phyloP scores from a whole-genome alignment of 345 rosid genomes.

The Psidium guajava region DNA sequence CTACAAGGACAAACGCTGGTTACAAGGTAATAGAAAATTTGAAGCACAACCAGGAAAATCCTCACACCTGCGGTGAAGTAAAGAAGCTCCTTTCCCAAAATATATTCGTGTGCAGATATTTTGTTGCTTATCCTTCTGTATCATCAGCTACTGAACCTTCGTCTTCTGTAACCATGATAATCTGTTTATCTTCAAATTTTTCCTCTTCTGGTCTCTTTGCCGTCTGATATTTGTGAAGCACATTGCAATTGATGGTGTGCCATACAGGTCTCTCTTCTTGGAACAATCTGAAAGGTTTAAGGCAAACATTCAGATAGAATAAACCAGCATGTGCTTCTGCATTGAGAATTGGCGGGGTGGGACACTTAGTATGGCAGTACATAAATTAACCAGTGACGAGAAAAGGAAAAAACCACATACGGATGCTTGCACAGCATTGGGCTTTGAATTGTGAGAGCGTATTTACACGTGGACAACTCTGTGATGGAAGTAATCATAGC shows the following conservation, averaged over 20 bases:
- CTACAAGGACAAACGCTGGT: not conserved
- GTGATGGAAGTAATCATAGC: constrained; percentile 87
- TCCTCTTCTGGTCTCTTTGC: constrained; percentile 23
- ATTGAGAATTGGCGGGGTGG: not conserved
- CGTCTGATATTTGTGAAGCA: constrained; percentile 37
- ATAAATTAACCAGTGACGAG: not conserved
- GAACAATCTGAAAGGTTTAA: constrained; percentile 46
- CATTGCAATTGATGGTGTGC: constrained; percentile 78
- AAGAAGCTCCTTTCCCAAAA: not conserved
- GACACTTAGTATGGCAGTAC: not conserved
- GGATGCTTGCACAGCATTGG: constrained; percentile 90
- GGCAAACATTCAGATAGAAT: not conserved
- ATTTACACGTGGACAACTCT: constrained; percentile 93
- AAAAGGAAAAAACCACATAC: constrained; percentile 28
- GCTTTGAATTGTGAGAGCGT: constrained; percentile 71
- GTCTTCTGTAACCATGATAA: constrained; percentile 30
- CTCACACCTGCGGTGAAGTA: not conserved
- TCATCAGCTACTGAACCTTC: constrained; percentile 13
- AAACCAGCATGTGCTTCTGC: not conserved
- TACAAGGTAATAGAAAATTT: not conserved
- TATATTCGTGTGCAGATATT: not conserved
- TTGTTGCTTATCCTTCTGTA: constrained; percentile 11
- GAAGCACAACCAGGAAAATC: not conserved
- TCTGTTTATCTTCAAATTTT: constrained; percentile 16
- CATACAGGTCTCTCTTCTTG: constrained; percentile 89